Conservation (phyloP, 1,284 basidiomycete species). For the Ustilago curta region DNA sequence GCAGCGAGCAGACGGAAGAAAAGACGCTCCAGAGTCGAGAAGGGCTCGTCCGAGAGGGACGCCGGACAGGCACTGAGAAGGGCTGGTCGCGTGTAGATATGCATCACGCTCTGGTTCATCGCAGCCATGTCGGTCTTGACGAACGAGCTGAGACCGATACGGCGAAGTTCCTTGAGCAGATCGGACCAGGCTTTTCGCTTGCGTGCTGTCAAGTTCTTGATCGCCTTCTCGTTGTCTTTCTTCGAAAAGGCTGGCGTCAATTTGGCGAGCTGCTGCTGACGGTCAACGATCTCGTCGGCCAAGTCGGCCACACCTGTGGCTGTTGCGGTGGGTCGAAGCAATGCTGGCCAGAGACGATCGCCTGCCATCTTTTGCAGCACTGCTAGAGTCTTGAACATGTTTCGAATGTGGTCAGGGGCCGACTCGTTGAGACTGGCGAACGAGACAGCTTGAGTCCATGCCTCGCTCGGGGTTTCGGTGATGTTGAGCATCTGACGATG, state of each 20-base stretch:
- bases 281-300: constrained; percentile 80
- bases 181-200: constrained; percentile 94
- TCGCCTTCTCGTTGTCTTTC: constrained; percentile 75
- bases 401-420: constrained; percentile 42
- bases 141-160: constrained; percentile 76
- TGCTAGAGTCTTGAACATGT: constrained; percentile 51
- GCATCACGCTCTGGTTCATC: constrained; percentile 78
- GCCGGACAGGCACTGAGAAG: constrained; percentile 23
- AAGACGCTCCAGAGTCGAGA: constrained; percentile 75
- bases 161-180: constrained; percentile 87
- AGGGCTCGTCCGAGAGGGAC: constrained; percentile 69
- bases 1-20: constrained; percentile 78
- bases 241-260: constrained; percentile 60
- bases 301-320: constrained; percentile 74
- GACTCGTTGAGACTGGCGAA: constrained; percentile 18
- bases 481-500: constrained; percentile 9
- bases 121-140: constrained; percentile 76
- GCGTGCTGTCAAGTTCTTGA: constrained; percentile 80
- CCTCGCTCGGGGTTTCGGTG: constrained; percentile 20
- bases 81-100: constrained; percentile 74
- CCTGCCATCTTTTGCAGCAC: constrained; percentile 44
- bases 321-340: constrained; percentile 23
- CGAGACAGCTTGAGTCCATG: constrained; percentile 23
- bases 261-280: constrained; percentile 74
- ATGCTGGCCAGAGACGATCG: constrained; percentile 37